These are phyloP conservation scores for Blastomyces emzantsi DNA, from an alignment of 2,329 filamentous ascomycete genomes.

Conservation along the genomic window DNA sequence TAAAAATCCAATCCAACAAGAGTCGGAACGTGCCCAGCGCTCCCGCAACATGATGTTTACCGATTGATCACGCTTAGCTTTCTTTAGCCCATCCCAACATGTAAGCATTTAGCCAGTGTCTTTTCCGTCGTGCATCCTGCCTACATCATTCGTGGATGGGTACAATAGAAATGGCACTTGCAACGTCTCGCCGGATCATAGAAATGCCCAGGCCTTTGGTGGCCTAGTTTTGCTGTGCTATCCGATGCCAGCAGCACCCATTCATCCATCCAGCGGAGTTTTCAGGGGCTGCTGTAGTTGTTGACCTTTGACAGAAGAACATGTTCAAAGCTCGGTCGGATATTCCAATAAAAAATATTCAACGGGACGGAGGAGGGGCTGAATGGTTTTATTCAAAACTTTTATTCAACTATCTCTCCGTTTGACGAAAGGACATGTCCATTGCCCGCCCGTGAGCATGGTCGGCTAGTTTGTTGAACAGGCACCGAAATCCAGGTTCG, in stretches of 20 bases:
- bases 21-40: neutral
- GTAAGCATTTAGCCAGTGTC: neutral
- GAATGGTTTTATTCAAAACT: neutral
- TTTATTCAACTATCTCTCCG: neutral
- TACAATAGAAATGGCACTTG: neutral
- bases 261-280: neutral
- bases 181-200: neutral
- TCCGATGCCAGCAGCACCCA: neutral
- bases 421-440: neutral
- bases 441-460: neutral
- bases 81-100: neutral
- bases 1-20: neutral
- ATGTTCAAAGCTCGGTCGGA: neutral
- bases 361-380: too few species aligned
- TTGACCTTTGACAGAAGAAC: neutral
- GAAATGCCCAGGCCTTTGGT: neutral
- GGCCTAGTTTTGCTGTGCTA: neutral
- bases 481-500: neutral
- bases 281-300: neutral
- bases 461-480: neutral
- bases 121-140: neutral
- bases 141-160: neutral
- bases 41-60: neutral
- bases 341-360: too few species aligned
- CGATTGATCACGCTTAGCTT: neutral